Evolutionary conservation across 2,329 filamentous ascomycete genomes (phyloP).

Genomic region (Daldinia sp.): DNA sequence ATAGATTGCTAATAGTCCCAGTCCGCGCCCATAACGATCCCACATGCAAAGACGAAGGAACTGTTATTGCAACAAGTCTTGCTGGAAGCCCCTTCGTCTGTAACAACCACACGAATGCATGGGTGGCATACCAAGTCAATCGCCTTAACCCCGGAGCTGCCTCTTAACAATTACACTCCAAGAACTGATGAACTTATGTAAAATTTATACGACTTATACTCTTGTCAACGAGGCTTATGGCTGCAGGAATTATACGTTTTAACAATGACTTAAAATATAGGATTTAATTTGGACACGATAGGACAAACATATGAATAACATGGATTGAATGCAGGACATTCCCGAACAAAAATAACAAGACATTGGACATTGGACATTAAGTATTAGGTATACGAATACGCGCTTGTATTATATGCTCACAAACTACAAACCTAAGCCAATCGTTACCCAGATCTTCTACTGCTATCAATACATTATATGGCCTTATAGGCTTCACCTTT

Average conservation of each 20-base stretch:
- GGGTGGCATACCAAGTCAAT: conserved; percentile 26
- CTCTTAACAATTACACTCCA: background rate
- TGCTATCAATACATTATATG: background rate
- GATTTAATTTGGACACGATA: background rate
- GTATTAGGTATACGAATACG: background rate
- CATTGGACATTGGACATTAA: background rate
- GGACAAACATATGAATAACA: background rate
- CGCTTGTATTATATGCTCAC: background rate
- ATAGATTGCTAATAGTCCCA: conserved; percentile 10
- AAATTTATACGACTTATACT: background rate
- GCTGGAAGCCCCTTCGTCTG: conserved; percentile 9
- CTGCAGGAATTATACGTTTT: background rate
- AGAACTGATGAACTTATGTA: background rate
- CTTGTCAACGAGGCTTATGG: background rate
- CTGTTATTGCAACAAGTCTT: conserved; percentile 6
- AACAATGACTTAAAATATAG: background rate
- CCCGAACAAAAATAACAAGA: background rate
- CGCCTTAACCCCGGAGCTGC: background rate
- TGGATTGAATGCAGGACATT: background rate
- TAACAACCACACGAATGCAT: conserved; percentile 17
- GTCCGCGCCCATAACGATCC: conserved; percentile 24
- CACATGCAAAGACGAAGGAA: conserved; percentile 24
- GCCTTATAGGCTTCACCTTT: background rate
- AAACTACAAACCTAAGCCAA: background rate
- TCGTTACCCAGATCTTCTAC: background rate